Evolutionary conservation across 371 early-diverging fungal genomes (phyloP), one percentile per base, ranked within the genome.

Genomic region (Mucor racemosus): DNA sequence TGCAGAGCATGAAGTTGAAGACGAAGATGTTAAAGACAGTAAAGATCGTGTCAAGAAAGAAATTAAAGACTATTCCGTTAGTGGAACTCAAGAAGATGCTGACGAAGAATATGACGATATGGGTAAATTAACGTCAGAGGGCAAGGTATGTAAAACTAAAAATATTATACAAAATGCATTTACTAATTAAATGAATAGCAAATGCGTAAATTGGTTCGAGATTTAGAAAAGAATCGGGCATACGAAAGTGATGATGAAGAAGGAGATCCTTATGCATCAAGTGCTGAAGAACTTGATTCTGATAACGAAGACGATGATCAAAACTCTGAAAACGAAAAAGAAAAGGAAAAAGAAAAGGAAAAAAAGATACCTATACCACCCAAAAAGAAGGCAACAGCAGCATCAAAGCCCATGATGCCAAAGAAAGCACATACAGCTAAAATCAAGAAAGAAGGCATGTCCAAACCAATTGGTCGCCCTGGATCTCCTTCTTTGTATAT

Each of bases 181-280:
- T 41, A 41, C n/a, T 39, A 5, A 59, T 31, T 4, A 7, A 26
- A 64, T 68, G 69, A 35, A 55, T 73, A 89, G 82, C 86, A 88
- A 63, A 72, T 95, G 71, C 86, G 86, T 65, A 92, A 93, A 70
- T 78, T 88, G 5, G 85, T 95, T 50, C 81, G 86, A 58, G 90
- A 90, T 64, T 74, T 88, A 53, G 92, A 92, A 66, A 86, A 90
- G 70, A 89, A 89, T 67, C 79, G 78, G 17, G 89, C 81, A 4
- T 92, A 93, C 66, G 92, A 90, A 33, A 90, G 90, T 53, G 92
- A 92, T 58, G 87, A 88, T 38, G 92, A 93, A 34, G 89, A 88
- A 9, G 82, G 77, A 35, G 85, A 88, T 71, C 91, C 92, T 3
- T 94, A 92, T 80, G 88, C 87, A 5, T 84, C 87, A 4, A 84